Percentiles rank a stretch among this genome's conserved stretches.
Evolutionary conservation across 2,329 filamentous ascomycete genomes (phyloP).

Genomic region (Epichloe amarillans): DNA sequence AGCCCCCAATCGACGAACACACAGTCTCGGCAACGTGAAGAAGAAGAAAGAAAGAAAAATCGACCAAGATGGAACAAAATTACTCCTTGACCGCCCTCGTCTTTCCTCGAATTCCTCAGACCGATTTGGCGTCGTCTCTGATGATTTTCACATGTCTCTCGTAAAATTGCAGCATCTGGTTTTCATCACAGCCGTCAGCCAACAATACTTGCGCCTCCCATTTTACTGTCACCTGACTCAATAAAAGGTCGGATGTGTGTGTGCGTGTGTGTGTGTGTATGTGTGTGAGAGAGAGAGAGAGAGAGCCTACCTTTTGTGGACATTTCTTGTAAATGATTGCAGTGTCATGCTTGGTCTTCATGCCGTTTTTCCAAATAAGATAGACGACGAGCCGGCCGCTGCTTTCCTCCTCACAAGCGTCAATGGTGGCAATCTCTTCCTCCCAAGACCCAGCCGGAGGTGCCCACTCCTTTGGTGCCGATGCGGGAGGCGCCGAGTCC

Average conservation of each 20-base stretch:
- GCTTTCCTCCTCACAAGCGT: constrained; percentile 56
- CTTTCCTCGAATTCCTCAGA: neutral
- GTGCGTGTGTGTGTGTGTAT: too few relatives aligned
- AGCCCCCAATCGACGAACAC: too few relatives aligned
- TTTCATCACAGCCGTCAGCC: neutral
- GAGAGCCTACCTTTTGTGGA: constrained; percentile 51
- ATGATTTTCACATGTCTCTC: constrained; percentile 44
- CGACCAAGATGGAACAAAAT: neutral
- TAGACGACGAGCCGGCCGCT: constrained; percentile 50
- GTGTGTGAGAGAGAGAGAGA: neutral
- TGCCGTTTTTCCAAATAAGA: constrained; percentile 58
- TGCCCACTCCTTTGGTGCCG: constrained; percentile 38
- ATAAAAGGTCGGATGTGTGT: neutral
- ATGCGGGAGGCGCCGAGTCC: constrained; percentile 34
- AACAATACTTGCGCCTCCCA: neutral
- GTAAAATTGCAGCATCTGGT: constrained; percentile 46
- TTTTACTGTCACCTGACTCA: neutral
- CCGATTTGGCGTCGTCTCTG: constrained; percentile 20
- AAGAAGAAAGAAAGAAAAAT: neutral
- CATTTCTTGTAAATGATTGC: constrained; percentile 59
- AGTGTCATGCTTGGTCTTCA: constrained; percentile 62
- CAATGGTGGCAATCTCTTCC: constrained; percentile 54
- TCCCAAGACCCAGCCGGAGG: constrained; percentile 69
- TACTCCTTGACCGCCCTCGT: neutral
- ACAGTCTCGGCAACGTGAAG: neutral